Percentiles rank a stretch among this genome's conserved stretches.
Conservation (phyloP, 2,329 filamentous ascomycete genomes). For the Byssothecium circinans region DNA sequence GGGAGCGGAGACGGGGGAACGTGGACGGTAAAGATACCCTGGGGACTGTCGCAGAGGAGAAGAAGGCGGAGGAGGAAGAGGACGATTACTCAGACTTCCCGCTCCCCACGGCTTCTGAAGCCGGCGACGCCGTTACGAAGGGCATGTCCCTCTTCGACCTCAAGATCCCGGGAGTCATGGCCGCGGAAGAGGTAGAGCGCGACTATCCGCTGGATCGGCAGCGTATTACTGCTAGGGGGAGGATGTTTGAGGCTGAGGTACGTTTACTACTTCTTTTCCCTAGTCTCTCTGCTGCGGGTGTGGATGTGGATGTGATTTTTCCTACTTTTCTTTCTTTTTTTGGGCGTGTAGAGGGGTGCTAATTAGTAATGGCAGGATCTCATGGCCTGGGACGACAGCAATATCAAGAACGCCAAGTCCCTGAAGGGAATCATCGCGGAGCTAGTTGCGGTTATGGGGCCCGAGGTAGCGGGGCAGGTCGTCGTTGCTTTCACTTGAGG, state of each 20-base stretch:
- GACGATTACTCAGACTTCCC: conserved; percentile 26
- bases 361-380: conserved; percentile 52
- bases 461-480: conserved; percentile 58
- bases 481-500: conserved; percentile 57
- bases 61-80: conserved; percentile 1
- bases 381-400: conserved; percentile 60
- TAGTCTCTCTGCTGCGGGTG: no score
- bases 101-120: conserved; percentile 31
- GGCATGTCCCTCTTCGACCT: conserved; percentile 59
- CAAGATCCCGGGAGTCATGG: conserved; percentile 68
- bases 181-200: conserved; percentile 54
- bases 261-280: no score
- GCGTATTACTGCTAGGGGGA: conserved; percentile 52
- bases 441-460: conserved; percentile 66
- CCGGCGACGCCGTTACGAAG: conserved; percentile 36
- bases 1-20: conserved; percentile 38
- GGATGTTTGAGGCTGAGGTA: conserved; percentile 39
- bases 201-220: conserved; percentile 62
- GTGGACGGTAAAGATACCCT: no score
- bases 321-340: no score
- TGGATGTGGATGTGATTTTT: no score
- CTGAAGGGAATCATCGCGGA: conserved; percentile 68
- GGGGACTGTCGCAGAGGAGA: no score
- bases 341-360: no score
- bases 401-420: conserved; percentile 52